These are phyloP conservation scores for Phyllosticta ampelicida DNA, from an alignment of 2,329 filamentous ascomycete genomes.

Conservation along the genomic window DNA sequence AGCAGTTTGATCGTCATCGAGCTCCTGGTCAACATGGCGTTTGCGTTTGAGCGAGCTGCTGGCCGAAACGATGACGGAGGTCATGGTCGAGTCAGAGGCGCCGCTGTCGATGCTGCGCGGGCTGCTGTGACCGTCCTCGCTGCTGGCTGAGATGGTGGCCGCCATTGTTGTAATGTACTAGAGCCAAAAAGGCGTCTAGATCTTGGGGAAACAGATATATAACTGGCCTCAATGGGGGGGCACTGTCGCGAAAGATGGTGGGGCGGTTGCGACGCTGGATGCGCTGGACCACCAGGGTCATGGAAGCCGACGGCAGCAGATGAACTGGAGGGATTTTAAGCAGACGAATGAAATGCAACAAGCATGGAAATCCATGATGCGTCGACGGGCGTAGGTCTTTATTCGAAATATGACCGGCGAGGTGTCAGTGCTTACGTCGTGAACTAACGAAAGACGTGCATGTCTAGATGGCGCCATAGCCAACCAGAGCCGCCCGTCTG, in stretches of 20 bases:
- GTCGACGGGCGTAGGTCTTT: not conserved
- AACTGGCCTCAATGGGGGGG: not conserved
- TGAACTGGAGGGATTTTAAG: not conserved
- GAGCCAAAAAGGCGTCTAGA: not conserved
- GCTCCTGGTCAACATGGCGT: slow-evolving; percentile 13
- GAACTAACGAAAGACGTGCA: not conserved
- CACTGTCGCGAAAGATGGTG: not conserved
- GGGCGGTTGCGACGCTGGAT: not conserved
- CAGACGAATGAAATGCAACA: not conserved
- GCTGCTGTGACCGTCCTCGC: not conserved
- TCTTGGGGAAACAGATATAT: not conserved
- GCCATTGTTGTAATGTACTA: not conserved
- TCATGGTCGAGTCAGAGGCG: not conserved
- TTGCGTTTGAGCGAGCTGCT: slow-evolving; percentile 20
- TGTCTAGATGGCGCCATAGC: not conserved
- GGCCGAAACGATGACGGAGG: not conserved
- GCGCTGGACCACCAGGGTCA: not conserved
- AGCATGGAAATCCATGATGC: not conserved
- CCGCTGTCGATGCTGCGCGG: not conserved
- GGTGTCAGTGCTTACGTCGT: not conserved
- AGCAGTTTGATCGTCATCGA: not conserved
- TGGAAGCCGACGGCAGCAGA: not conserved
- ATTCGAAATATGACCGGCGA: not conserved
- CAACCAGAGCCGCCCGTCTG: not conserved
- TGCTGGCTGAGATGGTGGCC: not conserved